These are phyloP conservation scores for Myxozyma neotropica DNA, from an alignment of 805 yeast species.

Conservation along the genomic window DNA sequence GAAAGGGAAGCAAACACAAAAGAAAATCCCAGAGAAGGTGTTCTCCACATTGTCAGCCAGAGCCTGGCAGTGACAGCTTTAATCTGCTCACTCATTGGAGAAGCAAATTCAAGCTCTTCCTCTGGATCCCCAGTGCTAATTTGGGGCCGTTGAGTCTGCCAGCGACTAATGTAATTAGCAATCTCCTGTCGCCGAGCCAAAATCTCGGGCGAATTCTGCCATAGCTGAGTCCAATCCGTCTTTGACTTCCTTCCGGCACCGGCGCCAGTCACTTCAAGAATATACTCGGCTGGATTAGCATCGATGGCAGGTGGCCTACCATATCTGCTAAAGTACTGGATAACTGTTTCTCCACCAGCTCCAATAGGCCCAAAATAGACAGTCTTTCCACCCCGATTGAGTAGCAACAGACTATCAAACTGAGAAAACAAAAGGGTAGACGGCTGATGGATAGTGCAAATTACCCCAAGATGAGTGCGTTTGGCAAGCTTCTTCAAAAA, in stretches of 20 bases:
- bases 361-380: constrained; percentile 79
- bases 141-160: constrained; percentile 44
- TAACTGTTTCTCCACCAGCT: constrained; percentile 57
- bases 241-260: constrained; percentile 42
- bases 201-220: constrained; percentile 54
- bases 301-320: constrained; percentile 68
- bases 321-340: constrained; percentile 63
- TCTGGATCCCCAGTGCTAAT: constrained; percentile 45
- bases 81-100: constrained; percentile 45
- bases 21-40: constrained; percentile 61
- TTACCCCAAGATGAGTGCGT: constrained; percentile 60
- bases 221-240: constrained; percentile 54
- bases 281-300: constrained; percentile 90
- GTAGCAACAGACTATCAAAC: constrained; percentile 72
- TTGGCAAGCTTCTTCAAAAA: constrained; percentile 61
- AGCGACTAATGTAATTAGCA: constrained; percentile 59
- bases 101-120: constrained; percentile 35
- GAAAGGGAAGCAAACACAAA: constrained; percentile 56
- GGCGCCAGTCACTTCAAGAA: constrained; percentile 60
- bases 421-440: constrained; percentile 76
- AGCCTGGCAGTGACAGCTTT: constrained; percentile 52
- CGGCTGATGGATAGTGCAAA: constrained; percentile 84
- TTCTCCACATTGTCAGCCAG: constrained; percentile 64
- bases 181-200: constrained; percentile 56
- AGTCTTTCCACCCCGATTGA: constrained; percentile 71